These are phyloP conservation scores for Fraxinus anomala DNA, from an alignment of 257 asterid species.

Conservation along the genomic window DNA sequence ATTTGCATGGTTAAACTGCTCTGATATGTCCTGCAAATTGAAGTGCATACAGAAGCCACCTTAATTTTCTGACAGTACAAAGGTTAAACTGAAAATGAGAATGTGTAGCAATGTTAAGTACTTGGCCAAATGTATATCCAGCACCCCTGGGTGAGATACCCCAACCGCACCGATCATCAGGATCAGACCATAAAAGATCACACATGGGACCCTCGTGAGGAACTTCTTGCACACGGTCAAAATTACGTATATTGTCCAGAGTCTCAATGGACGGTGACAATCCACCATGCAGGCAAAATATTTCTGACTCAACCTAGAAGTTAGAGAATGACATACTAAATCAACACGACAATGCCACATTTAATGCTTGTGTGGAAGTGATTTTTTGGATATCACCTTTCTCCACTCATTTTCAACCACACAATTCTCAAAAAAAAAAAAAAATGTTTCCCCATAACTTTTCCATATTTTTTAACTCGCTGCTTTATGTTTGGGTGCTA, in stretches of 20 bases:
- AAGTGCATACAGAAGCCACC: conserved; percentile 13
- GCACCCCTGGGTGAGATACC: conserved; percentile 90
- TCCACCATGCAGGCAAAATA: conserved; percentile 86
- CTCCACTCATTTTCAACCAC: no score
- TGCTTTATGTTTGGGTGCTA: background rate
- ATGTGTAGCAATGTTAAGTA: conserved; percentile 28
- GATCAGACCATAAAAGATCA: conserved; percentile 88
- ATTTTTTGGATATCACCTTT: no score
- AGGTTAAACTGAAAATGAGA: conserved; percentile 5
- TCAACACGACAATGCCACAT: background rate
- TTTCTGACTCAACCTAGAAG: conserved; percentile 77
- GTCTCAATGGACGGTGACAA: conserved; percentile 80
- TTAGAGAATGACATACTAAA: background rate
- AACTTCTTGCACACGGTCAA: conserved; percentile 89
- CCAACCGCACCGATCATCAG: conserved; percentile 90
- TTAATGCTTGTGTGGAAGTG: background rate
- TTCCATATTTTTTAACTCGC: background rate
- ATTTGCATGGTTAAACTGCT: conserved; percentile 76
- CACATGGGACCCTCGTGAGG: conserved; percentile 92
- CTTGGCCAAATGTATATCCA: conserved; percentile 88
- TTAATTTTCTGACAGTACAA: conserved; percentile 13
- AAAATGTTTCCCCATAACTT: no score
- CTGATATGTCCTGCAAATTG: conserved; percentile 69
- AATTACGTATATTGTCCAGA: conserved; percentile 68
- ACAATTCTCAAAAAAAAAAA: no score